Evolutionary conservation across 768 basidiomycete species (phyloP).

Genomic region (Zangia roseola): DNA sequence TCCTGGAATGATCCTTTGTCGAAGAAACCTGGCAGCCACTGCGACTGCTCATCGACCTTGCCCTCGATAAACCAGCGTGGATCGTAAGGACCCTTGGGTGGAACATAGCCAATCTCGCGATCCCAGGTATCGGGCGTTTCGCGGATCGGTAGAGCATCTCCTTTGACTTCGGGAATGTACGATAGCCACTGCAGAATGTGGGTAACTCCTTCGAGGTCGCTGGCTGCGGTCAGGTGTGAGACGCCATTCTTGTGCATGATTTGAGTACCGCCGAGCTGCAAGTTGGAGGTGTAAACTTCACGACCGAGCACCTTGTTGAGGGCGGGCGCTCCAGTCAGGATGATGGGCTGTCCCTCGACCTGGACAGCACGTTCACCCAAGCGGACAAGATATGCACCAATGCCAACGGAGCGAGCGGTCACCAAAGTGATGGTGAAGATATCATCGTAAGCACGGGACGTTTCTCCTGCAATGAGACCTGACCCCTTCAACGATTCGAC

Average conservation of each 20-base stretch:
- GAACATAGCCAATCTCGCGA: conserved; percentile 84
- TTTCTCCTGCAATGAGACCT: conserved; percentile 97
- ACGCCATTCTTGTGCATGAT: conserved; percentile 99
- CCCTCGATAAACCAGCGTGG: conserved; percentile 98
- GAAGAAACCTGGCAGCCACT: conserved; percentile 91
- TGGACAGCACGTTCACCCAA: conserved; percentile 97
- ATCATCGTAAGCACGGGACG: conserved; percentile 97
- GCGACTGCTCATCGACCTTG: conserved; percentile 77
- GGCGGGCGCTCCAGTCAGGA: conserved; percentile 94
- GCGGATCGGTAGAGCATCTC: conserved; percentile 76
- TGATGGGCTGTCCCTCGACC: conserved; percentile 99
- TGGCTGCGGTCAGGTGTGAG: conserved; percentile 91
- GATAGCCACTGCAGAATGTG: conserved; percentile 95
- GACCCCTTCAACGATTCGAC: conserved; percentile 96
- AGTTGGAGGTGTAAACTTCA: conserved; percentile 97
- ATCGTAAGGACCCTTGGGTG: conserved; percentile 94
- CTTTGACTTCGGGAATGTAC: conserved; percentile 84
- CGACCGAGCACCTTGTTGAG: conserved; percentile 99
- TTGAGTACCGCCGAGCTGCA: conserved; percentile 99
- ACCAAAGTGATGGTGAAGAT: conserved; percentile 99
- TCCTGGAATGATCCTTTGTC: conserved; percentile 98
- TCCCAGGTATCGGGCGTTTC: conserved; percentile 81
- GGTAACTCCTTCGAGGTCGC: conserved; percentile 92
- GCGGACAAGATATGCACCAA: conserved; percentile 97
- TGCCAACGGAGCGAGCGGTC: conserved; percentile 97